These are phyloP conservation scores for Yamadazyma dushanensis DNA, from an alignment of 1,139 yeast genomes.

Conservation along the genomic window DNA sequence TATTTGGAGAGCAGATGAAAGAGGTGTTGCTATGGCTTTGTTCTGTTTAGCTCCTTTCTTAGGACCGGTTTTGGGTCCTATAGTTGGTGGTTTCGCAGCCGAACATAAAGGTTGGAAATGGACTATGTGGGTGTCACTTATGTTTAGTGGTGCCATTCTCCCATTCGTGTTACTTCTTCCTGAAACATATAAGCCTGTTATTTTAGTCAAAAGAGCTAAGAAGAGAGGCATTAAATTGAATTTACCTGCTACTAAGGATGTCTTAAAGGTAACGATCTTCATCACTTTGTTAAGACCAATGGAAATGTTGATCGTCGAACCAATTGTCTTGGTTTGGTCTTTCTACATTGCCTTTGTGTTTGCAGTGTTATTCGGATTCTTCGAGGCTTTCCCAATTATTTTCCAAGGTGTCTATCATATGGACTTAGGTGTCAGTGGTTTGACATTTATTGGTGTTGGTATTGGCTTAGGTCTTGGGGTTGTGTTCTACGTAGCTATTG, in stretches of 20 bases:
- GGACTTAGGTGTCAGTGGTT: conserved; percentile 61
- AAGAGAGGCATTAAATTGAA: conserved; percentile 55
- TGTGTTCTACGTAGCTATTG: conserved; percentile 47
- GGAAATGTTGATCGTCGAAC: conserved; percentile 65
- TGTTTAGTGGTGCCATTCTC: conserved; percentile 67
- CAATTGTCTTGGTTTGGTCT: conserved; percentile 67
- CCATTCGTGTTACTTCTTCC: conserved; percentile 60
- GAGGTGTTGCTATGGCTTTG: conserved; percentile 68
- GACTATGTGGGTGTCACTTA: conserved; percentile 73
- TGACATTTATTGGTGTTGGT: conserved; percentile 71
- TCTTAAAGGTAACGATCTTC: conserved; percentile 17
- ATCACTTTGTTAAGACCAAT: conserved; percentile 59
- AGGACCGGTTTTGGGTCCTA: conserved; percentile 84
- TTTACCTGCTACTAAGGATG: conserved; percentile 19
- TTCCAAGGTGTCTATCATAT: conserved; percentile 62
- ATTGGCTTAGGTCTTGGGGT: conserved; percentile 61
- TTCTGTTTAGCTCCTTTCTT: conserved; percentile 71
- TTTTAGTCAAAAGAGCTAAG: conserved; percentile 57
- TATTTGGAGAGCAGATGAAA: conserved; percentile 54
- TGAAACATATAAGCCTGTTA: conserved; percentile 67
- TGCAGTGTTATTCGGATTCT: conserved; percentile 75
- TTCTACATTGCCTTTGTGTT: conserved; percentile 69
- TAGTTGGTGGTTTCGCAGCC: conserved; percentile 78
- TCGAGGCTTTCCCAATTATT: conserved; percentile 75
- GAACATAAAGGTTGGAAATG: conserved; percentile 73